A percentile compares a stretch with the other conserved stretches of the same genome.
Evolutionary conservation across 148 eudicot species (phyloP).

Genomic region (Beta vulgaris): DNA sequence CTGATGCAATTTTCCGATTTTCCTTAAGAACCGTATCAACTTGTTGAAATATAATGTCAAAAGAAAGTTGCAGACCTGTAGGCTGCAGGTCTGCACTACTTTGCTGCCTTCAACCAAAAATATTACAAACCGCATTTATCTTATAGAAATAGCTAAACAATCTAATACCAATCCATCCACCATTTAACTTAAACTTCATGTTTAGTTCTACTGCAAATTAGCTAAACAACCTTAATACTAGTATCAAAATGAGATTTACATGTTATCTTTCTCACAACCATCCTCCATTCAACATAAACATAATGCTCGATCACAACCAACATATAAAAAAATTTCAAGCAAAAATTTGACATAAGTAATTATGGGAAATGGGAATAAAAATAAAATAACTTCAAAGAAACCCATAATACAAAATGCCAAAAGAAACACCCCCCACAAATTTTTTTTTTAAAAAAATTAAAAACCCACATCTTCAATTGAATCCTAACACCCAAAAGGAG

Average conservation of each 20-base stretch:
- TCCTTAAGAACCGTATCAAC: too few relatives aligned
- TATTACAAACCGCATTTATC: too few relatives aligned
- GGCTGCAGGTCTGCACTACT: too few relatives aligned
- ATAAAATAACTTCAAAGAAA: not conserved
- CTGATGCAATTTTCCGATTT: too few relatives aligned
- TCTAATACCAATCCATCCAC: not conserved
- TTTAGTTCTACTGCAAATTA: not conserved
- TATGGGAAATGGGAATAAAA: not conserved
- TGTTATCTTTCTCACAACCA: not conserved
- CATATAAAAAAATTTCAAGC: not conserved
- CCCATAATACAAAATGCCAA: not conserved
- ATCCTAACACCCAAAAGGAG: not conserved
- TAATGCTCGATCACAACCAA: not conserved
- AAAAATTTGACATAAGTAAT: not conserved
- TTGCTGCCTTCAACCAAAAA: too few relatives aligned
- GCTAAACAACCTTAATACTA: not conserved
- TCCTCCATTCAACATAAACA: not conserved
- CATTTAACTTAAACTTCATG: not conserved
- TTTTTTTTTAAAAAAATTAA: conserved; percentile 3
- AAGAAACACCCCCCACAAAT: not conserved
- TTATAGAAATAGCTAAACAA: conserved; percentile 1
- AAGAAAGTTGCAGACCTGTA: too few relatives aligned
- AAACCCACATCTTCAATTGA: not conserved
- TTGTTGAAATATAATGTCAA: too few relatives aligned
- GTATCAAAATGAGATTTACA: not conserved